Percentiles rank a stretch among this genome's conserved stretches.
phyloP scores from a whole-genome alignment of 2,329 filamentous ascomycete genomes.

The Xylogone sp. region DNA sequence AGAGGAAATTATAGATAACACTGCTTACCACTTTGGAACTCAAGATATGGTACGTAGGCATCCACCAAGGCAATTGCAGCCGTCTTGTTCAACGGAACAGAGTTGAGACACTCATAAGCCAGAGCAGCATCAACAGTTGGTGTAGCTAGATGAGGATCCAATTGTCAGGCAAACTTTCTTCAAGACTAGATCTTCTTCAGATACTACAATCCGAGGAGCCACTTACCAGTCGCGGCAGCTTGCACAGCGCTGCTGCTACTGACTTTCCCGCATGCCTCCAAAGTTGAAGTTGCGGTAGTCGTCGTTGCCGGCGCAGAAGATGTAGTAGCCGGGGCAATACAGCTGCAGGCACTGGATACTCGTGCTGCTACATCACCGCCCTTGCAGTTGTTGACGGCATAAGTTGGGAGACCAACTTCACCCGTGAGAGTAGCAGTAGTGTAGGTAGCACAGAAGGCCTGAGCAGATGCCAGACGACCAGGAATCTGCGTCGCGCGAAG shows the following conservation, averaged over 20 bases:
- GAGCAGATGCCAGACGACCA: constrained; percentile 29
- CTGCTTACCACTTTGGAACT: constrained; percentile 25
- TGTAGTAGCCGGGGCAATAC: constrained; percentile 9
- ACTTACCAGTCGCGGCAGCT: constrained; percentile 7
- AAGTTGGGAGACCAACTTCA: constrained; percentile 11
- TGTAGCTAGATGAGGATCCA: constrained; percentile 12
- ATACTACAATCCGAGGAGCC: constrained; percentile 15
- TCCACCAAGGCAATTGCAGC: constrained; percentile 21
- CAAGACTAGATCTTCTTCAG: background rate
- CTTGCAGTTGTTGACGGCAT: constrained; percentile 14
- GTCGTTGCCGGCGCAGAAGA: background rate
- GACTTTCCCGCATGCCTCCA: background rate
- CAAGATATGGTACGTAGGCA: constrained; percentile 22
- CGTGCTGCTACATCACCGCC: constrained; percentile 8
- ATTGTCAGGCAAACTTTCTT: background rate
- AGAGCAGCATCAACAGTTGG: constrained; percentile 23
- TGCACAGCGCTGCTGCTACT: background rate
- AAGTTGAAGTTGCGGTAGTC: background rate
- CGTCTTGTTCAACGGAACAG: constrained; percentile 22
- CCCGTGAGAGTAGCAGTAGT: constrained; percentile 7
- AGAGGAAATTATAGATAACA: background rate
- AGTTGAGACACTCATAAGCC: constrained; percentile 25
- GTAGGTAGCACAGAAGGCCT: constrained; percentile 29
- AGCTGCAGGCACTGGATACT: constrained; percentile 18
- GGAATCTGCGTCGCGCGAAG: constrained; percentile 30